phyloP scores from a whole-genome alignment of 2,329 filamentous ascomycete species.

The Fusarium subtropicale region DNA sequence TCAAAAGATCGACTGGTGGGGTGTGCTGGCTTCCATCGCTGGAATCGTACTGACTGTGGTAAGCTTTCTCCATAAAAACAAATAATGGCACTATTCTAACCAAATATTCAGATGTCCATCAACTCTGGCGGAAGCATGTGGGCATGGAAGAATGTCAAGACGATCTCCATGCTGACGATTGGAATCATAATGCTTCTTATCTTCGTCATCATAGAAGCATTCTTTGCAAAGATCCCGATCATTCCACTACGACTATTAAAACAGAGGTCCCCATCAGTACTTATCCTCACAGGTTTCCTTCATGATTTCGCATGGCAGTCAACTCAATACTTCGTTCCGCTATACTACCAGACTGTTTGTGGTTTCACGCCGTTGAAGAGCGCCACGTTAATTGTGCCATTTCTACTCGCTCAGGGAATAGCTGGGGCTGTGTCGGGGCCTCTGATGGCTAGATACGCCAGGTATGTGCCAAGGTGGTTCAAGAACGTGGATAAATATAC shows the following conservation, averaged over 20 bases:
- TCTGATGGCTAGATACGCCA: background rate
- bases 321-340: slow-evolving; percentile 1
- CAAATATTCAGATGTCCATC: background rate
- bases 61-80: fast-evolving
- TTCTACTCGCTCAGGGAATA: background rate
- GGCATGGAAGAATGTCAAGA: slow-evolving; percentile 73
- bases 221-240: slow-evolving; percentile 77
- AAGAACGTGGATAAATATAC: too few species aligned
- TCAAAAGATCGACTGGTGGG: slow-evolving; percentile 1
- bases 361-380: background rate
- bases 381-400: background rate
- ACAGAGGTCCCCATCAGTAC: background rate
- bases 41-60: slow-evolving; percentile 1
- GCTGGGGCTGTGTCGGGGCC: background rate
- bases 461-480: background rate
- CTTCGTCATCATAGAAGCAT: slow-evolving; percentile 78
- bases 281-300: slow-evolving; percentile 1
- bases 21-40: background rate
- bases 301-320: slow-evolving; percentile 21
- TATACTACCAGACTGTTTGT: background rate
- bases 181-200: slow-evolving; percentile 68
- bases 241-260: slow-evolving; percentile 63
- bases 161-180: slow-evolving; percentile 78
- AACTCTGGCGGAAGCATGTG: slow-evolving; percentile 49
- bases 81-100: fast-evolving